Percentiles rank a stretch among this genome's conserved stretches.
Evolutionary conservation across 768 basidiomycete genomes (phyloP).

Genomic region (Leccinum variicolor): DNA sequence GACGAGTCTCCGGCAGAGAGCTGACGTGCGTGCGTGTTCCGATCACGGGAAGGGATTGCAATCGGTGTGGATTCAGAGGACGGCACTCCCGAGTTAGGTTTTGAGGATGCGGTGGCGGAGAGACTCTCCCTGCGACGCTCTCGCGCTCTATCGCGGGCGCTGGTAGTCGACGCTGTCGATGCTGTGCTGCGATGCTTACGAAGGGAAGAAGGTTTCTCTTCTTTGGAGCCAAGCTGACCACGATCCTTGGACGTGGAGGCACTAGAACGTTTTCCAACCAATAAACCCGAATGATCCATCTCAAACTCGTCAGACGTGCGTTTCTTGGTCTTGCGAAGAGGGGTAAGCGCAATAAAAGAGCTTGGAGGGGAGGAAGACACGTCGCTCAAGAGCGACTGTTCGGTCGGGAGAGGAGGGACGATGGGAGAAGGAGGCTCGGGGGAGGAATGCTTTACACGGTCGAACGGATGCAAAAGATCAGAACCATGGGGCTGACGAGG

Average conservation of each 20-base stretch:
- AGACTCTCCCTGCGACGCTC: slow-evolving; percentile 55
- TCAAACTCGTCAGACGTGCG: slow-evolving; percentile 83
- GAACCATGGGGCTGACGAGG: slow-evolving; percentile 53
- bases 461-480: slow-evolving; percentile 31
- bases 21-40: slow-evolving; percentile 57
- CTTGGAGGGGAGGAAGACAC: slow-evolving; percentile 53
- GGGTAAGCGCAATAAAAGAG: slow-evolving; percentile 46
- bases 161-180: slow-evolving; percentile 39
- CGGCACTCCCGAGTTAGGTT: slow-evolving; percentile 6
- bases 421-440: slow-evolving; percentile 26
- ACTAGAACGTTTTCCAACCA: slow-evolving; percentile 50
- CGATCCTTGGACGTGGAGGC: slow-evolving; percentile 30
- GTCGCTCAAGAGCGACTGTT: slow-evolving; percentile 27
- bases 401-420: slow-evolving; percentile 32
- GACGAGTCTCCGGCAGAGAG: slow-evolving; percentile 66
- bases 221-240: slow-evolving; percentile 33
- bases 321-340: slow-evolving; percentile 61
- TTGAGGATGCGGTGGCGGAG: slow-evolving; percentile 38
- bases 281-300: slow-evolving; percentile 63
- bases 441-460: slow-evolving; percentile 31
- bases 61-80: slow-evolving; percentile 22
- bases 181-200: slow-evolving; percentile 76
- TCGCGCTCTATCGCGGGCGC: slow-evolving; percentile 43
- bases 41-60: slow-evolving; percentile 25
- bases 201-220: slow-evolving; percentile 45